phyloP scores from a whole-genome alignment of 768 basidiomycete species.

The Lactarius vividus region DNA sequence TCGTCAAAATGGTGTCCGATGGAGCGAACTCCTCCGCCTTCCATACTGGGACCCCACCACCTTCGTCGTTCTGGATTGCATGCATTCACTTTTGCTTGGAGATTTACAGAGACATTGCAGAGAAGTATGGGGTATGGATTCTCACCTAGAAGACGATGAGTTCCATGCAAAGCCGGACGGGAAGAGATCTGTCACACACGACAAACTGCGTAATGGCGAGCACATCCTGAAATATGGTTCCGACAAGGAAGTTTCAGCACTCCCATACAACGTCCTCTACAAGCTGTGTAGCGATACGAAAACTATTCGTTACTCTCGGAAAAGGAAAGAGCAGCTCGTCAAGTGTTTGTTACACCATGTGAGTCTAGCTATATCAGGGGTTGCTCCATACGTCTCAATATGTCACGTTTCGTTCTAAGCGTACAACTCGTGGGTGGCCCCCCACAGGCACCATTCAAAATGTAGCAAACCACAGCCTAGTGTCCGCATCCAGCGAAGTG shows the following conservation, averaged over 20 bases:
- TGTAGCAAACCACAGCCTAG: too few relatives aligned
- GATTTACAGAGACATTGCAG: slow-evolving; percentile 23
- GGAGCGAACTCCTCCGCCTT: slow-evolving; percentile 34
- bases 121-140: slow-evolving; percentile 23
- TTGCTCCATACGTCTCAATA: background rate
- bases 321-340: background rate
- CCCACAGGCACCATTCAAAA: too few relatives aligned
- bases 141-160: background rate
- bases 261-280: background rate
- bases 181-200: background rate
- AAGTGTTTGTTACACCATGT: background rate
- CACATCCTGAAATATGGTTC: background rate
- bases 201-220: background rate
- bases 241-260: background rate
- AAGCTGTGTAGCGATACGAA: background rate
- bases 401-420: background rate
- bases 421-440: background rate
- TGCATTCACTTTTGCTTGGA: slow-evolving; percentile 33
- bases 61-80: slow-evolving; percentile 33
- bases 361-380: background rate
- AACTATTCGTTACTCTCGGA: background rate
- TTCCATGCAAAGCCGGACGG: background rate
- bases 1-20: slow-evolving; percentile 30
- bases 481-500: too few relatives aligned
- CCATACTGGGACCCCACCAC: slow-evolving; percentile 34